Conservation (phyloP, 371 early-diverging fungal genomes). For the Mortierella sp. region DNA sequence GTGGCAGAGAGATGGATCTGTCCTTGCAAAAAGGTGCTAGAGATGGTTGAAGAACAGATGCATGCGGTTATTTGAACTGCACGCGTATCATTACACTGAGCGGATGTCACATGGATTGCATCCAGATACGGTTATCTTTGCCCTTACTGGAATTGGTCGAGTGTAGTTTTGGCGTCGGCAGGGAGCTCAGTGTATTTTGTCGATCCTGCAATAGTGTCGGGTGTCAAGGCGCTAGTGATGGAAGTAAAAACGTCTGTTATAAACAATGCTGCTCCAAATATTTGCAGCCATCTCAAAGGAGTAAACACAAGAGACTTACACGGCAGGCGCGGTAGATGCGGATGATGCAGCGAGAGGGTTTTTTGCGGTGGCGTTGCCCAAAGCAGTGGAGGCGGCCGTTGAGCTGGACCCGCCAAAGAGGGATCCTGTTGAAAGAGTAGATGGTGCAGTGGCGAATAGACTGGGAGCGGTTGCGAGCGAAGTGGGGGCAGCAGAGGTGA, state of each 20-base stretch:
- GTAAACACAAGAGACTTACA: constrained; percentile 17
- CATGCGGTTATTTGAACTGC: not conserved
- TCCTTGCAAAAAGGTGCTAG: constrained; percentile 37
- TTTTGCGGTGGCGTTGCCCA: constrained; percentile 31
- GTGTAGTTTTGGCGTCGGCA: constrained; percentile 38
- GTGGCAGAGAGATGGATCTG: constrained; percentile 46
- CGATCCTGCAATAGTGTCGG: constrained; percentile 48
- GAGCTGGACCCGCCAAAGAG: constrained; percentile 32
- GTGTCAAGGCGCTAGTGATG: constrained; percentile 29
- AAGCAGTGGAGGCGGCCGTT: constrained; percentile 28
- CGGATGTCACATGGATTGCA: not conserved
- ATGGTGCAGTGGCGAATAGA: constrained; percentile 28
- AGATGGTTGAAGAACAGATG: not conserved
- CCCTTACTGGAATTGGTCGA: constrained; percentile 51
- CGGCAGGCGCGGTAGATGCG: constrained; percentile 15
- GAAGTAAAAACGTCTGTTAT: not conserved
- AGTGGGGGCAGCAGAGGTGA: constrained; percentile 17
- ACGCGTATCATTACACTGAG: not conserved
- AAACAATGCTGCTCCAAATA: not conserved
- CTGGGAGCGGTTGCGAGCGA: constrained; percentile 15
- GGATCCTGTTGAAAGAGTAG: constrained; percentile 23
- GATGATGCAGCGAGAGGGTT: constrained; percentile 19
- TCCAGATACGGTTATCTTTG: not conserved
- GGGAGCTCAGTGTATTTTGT: constrained; percentile 53
- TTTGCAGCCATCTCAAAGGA: too few species aligned